These are phyloP conservation scores for Vitis cinerea DNA, from an alignment of 164 flowering plant species.

Conservation along the genomic window DNA sequence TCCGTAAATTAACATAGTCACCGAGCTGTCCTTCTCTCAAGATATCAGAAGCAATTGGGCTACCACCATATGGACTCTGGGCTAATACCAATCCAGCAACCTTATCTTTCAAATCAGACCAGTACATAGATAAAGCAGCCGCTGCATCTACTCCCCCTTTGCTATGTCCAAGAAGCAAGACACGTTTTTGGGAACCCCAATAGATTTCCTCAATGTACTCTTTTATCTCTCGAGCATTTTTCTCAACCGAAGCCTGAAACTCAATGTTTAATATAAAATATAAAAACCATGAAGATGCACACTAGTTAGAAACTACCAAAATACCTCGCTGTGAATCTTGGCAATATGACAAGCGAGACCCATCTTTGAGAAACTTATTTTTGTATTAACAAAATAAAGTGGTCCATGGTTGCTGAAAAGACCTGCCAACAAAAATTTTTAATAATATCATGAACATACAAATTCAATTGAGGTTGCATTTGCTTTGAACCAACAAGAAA, in stretches of 20 bases:
- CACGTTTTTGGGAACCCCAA: conserved; percentile 87
- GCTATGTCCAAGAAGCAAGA: conserved; percentile 95
- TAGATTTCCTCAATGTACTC: conserved; percentile 89
- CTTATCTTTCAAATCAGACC: conserved; percentile 90
- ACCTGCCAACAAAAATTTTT: conserved; percentile 40
- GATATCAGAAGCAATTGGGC: conserved; percentile 93
- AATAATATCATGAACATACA: neutral
- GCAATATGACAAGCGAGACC: conserved; percentile 97
- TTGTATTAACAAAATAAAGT: conserved; percentile 79
- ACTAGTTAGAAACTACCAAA: neutral
- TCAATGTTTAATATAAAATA: conserved; percentile 9
- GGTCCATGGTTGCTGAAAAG: conserved; percentile 99
- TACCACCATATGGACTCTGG: conserved; percentile 97
- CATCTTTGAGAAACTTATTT: conserved; percentile 80
- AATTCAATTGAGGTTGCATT: neutral
- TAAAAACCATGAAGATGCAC: neutral
- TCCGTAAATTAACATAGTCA: conserved; percentile 76
- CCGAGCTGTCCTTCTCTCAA: conserved; percentile 94
- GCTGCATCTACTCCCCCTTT: conserved; percentile 98
- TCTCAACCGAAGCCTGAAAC: conserved; percentile 87
- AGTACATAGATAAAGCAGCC: conserved; percentile 88
- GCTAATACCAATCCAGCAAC: conserved; percentile 91
- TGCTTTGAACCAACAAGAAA: neutral
- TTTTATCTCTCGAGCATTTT: conserved; percentile 86
- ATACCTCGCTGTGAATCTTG: conserved; percentile 97